Evolutionary conservation across 2,329 filamentous ascomycete species (phyloP).

Genomic region (Fusarium poae): DNA sequence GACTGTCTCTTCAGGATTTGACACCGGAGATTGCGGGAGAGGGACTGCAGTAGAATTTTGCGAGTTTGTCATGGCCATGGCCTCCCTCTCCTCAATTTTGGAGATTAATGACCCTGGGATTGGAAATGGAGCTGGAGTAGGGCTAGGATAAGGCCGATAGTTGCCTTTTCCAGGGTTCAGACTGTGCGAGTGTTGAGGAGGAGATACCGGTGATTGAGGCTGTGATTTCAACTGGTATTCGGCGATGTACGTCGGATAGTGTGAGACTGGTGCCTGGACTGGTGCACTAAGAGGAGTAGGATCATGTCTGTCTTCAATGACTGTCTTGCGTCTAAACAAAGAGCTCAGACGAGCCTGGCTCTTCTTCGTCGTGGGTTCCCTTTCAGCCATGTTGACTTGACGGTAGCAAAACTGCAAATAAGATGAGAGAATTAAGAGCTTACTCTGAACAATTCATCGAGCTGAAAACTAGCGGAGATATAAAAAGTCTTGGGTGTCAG

Average conservation of each 20-base stretch:
- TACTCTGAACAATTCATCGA: neutral
- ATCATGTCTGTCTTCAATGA: neutral
- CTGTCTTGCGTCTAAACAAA: neutral
- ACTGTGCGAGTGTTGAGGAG: neutral
- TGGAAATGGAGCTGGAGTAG: neutral
- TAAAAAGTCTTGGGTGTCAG: constrained; percentile 4
- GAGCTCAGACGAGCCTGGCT: constrained; percentile 2
- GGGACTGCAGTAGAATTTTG: neutral
- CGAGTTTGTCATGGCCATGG: neutral
- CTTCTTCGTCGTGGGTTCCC: neutral
- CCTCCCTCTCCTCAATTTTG: neutral
- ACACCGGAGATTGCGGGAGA: neutral
- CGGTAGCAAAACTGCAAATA: neutral
- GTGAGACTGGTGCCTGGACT: neutral
- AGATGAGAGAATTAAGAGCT: neutral
- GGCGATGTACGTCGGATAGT: constrained; percentile 4
- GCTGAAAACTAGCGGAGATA: neutral
- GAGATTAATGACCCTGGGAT: neutral
- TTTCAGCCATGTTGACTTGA: neutral
- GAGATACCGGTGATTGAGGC: neutral
- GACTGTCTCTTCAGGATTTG: neutral
- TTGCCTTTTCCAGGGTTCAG: neutral
- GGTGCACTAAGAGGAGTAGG: neutral
- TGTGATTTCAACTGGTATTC: constrained; percentile 1
- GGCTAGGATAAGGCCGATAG: neutral